Conservation (phyloP, 495 filamentous ascomycete genomes). For the Cercophora sp. region DNA sequence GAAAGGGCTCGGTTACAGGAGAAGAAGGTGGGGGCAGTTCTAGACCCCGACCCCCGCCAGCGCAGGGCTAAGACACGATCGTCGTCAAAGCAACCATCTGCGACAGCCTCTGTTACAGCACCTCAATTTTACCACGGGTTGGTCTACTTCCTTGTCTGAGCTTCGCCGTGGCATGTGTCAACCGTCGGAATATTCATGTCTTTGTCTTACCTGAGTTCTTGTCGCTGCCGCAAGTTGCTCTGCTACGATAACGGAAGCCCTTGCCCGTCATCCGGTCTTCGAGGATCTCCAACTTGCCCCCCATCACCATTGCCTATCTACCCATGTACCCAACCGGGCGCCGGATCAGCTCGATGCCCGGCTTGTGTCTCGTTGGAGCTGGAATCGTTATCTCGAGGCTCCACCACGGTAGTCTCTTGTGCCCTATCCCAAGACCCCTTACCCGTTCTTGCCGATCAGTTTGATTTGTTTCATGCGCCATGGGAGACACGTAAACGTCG, state of each 20-base stretch:
- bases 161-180: conserved; percentile 23
- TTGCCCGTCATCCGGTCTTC: conserved; percentile 20
- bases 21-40: background rate
- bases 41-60: conserved; percentile 1
- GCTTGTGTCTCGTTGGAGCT: conserved; percentile 1
- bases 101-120: conserved; percentile 31
- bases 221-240: background rate
- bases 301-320: no score
- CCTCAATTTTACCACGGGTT: conserved; percentile 22
- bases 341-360: conserved; percentile 19
- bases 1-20: background rate
- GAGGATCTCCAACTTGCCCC: no score
- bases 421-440: no score
- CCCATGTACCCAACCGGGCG: conserved; percentile 12
- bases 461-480: conserved; percentile 13
- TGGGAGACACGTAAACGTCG: background rate
- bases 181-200: conserved; percentile 2
- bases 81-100: conserved; percentile 25
- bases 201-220: background rate
- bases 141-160: conserved; percentile 26
- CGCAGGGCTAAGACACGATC: conserved; percentile 25
- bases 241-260: conserved; percentile 6
- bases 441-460: conserved; percentile 9
- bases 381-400: no score
- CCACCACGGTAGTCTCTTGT: no score